These are phyloP conservation scores for Exserohilum turcica DNA, from an alignment of 2,329 filamentous ascomycete genomes.

Conservation along the genomic window DNA sequence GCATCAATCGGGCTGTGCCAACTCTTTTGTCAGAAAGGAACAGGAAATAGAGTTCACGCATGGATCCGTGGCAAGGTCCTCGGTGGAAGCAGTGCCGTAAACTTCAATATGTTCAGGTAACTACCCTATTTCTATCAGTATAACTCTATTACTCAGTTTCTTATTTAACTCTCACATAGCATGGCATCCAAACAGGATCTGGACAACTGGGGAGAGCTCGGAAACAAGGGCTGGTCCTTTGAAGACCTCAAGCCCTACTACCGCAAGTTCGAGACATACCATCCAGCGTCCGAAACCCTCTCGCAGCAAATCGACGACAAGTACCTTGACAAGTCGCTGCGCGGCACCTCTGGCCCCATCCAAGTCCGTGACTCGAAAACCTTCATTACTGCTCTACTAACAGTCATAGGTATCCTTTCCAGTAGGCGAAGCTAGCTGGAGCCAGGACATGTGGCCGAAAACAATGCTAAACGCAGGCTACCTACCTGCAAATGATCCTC, in stretches of 20 bases:
- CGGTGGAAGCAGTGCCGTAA: constrained; percentile 49
- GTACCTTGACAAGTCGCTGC: constrained; percentile 30
- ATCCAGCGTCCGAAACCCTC: constrained; percentile 26
- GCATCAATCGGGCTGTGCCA: background rate
- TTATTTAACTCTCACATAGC: constrained; percentile 6
- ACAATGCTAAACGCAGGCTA: constrained; percentile 35
- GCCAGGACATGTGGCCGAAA: constrained; percentile 36
- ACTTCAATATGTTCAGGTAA: constrained; percentile 35
- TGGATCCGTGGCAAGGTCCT: constrained; percentile 40
- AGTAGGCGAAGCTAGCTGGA: constrained; percentile 26
- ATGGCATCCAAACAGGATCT: constrained; percentile 37
- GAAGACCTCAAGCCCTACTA: constrained; percentile 44
- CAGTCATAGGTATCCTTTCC: constrained; percentile 27
- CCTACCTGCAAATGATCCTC: constrained; percentile 28
- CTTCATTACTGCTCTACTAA: constrained; percentile 1
- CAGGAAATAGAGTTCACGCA: constrained; percentile 24
- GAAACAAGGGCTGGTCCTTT: constrained; percentile 48
- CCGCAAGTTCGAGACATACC: constrained; percentile 45
- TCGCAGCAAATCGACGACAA: constrained; percentile 30
- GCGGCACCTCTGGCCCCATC: constrained; percentile 34
- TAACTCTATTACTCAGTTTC: too few relatives aligned
- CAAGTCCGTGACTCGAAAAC: constrained; percentile 19
- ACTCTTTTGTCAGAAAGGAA: constrained; percentile 28
- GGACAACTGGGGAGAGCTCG: constrained; percentile 50
- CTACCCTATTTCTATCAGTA: background rate